Conservation (phyloP, 2,329 filamentous ascomycete species). For the Colletotrichum cereale region DNA sequence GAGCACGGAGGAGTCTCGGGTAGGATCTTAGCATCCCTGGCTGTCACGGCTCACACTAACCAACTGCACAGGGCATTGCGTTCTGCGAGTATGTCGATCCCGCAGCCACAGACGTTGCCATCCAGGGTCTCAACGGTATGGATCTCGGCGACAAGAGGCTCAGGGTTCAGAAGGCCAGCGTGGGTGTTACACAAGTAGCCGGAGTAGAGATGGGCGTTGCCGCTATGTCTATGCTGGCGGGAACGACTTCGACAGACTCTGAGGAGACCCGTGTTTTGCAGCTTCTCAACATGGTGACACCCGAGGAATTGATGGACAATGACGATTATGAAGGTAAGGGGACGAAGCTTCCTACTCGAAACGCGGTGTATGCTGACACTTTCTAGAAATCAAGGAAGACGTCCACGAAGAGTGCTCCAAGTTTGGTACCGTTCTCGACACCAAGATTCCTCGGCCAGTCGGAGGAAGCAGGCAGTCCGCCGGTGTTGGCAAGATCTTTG, state of each 20-base stretch:
- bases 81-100: conserved; percentile 95
- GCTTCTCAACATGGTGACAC: conserved; percentile 97
- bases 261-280: conserved; percentile 89
- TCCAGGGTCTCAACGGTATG: conserved; percentile 93
- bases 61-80: conserved; percentile 80
- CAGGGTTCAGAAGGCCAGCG: conserved; percentile 88
- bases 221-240: conserved; percentile 97
- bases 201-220: conserved; percentile 96
- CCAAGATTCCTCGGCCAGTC: conserved; percentile 92
- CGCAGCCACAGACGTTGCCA: conserved; percentile 81
- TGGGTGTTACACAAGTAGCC: conserved; percentile 92
- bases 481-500: conserved; percentile 96
- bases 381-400: conserved; percentile 92
- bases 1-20: conserved; percentile 86
- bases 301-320: conserved; percentile 91
- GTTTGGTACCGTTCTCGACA: conserved; percentile 84
- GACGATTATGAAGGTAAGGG: conserved; percentile 92
- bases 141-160: conserved; percentile 89
- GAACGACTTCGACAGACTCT: conserved; percentile 82
- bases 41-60: conserved; percentile 28
- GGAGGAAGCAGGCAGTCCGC: conserved; percentile 86
- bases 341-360: neutral
- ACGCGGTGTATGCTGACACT: neutral
- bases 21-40: conserved; percentile 60
- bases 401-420: conserved; percentile 94